Conservation (phyloP, 179 eudicot species). For the Silene coronaria region DNA sequence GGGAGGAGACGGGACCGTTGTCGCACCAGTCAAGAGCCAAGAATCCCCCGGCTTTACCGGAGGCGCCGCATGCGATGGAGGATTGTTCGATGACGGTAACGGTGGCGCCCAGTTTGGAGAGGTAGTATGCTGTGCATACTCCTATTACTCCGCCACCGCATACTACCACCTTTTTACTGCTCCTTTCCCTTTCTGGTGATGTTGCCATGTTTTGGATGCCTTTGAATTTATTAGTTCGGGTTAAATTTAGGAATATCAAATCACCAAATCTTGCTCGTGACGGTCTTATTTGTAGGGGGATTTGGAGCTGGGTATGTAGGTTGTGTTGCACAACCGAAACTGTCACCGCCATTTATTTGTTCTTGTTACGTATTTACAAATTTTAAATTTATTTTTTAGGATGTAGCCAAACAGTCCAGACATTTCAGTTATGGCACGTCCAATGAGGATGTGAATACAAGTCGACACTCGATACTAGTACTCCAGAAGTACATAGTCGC, state of each 20-base stretch:
- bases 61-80: slow-evolving; percentile 79
- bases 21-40: slow-evolving; percentile 89
- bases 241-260: not conserved
- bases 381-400: too few relatives aligned
- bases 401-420: too few relatives aligned
- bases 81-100: slow-evolving; percentile 72
- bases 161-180: slow-evolving; percentile 42
- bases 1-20: slow-evolving; percentile 50
- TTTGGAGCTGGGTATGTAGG: not conserved
- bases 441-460: too few relatives aligned
- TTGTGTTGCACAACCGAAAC: not conserved
- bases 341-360: not conserved
- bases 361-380: too few relatives aligned
- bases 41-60: slow-evolving; percentile 91
- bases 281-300: too few relatives aligned
- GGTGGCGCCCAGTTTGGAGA: slow-evolving; percentile 56
- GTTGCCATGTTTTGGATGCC: slow-evolving; percentile 19
- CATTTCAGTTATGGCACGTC: too few relatives aligned
- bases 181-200: slow-evolving; percentile 18
- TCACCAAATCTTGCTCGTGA: too few relatives aligned
- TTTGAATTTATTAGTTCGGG: not conserved
- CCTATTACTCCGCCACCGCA: slow-evolving; percentile 97
- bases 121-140: slow-evolving; percentile 75
- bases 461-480: too few relatives aligned
- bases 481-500: too few relatives aligned